phyloP scores from a whole-genome alignment of 1,139 yeast genomes.

The Zygosaccharomyces sapae region DNA sequence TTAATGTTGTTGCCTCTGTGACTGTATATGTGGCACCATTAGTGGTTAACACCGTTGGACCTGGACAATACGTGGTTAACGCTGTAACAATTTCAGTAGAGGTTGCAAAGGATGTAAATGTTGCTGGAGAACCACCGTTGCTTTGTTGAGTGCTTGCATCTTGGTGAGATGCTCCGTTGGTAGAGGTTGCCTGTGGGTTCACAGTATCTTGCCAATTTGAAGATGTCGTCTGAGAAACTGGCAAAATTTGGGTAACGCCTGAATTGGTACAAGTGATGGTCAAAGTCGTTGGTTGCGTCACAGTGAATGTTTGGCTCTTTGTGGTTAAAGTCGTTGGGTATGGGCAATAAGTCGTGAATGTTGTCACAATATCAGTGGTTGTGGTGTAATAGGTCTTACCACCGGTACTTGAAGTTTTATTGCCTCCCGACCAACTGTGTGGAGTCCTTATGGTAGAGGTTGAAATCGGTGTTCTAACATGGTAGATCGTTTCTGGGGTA shows the following conservation, averaged over 20 bases:
- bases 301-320: not conserved
- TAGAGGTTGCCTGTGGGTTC: not conserved
- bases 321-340: not conserved
- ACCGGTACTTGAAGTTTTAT: not conserved
- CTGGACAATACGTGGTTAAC: constrained; percentile 59
- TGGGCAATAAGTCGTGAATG: not conserved
- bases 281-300: not conserved
- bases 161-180: not conserved
- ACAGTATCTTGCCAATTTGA: not conserved
- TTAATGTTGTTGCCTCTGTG: constrained; percentile 50
- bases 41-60: constrained; percentile 48
- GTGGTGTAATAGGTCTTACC: not conserved
- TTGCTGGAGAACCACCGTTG: not conserved
- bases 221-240: not conserved
- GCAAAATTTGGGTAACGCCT: not conserved
- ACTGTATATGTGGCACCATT: constrained; percentile 50
- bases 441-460: not conserved
- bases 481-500: constrained; percentile 16
- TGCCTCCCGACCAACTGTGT: not conserved
- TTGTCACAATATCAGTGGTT: not conserved
- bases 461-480: constrained; percentile 14
- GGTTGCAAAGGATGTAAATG: constrained; percentile 13
- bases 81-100: constrained; percentile 46
- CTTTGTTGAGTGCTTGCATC: not conserved
- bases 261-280: not conserved